Conservation (phyloP, 129 eudicot species). For the Daucus carota region DNA sequence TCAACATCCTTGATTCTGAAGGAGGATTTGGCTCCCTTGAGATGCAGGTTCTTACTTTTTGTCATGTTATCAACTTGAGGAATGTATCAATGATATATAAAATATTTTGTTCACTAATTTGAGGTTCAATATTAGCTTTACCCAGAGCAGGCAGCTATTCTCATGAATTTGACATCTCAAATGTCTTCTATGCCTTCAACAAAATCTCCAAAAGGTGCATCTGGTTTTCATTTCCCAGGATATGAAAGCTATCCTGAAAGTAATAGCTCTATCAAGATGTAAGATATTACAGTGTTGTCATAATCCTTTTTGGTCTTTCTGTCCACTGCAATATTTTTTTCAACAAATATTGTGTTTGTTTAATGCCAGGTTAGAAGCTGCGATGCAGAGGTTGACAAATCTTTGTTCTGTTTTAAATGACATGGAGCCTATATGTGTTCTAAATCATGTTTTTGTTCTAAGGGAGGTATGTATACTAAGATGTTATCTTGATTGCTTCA, state of each 20-base stretch:
- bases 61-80: constrained; percentile 5
- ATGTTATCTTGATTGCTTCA: not conserved
- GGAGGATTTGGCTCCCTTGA: constrained; percentile 99
- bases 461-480: constrained; percentile 65
- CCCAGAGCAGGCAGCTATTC: constrained; percentile 95
- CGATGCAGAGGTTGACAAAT: constrained; percentile 98
- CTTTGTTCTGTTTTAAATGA: constrained; percentile 94
- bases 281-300: constrained; percentile 15
- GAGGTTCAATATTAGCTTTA: constrained; percentile 56
- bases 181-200: constrained; percentile 47
- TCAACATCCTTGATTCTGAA: constrained; percentile 95
- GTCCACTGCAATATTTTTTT: not conserved
- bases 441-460: constrained; percentile 91
- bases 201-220: constrained; percentile 69
- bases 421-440: constrained; percentile 99
- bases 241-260: constrained; percentile 94
- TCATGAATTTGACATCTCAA: constrained; percentile 83
- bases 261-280: constrained; percentile 83
- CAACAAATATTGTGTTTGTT: constrained; percentile 8
- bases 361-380: constrained; percentile 93
- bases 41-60: constrained; percentile 68
- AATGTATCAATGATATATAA: not conserved
- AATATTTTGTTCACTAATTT: constrained; percentile 21
- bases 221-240: constrained; percentile 87
- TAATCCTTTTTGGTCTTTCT: not conserved